Evolutionary conservation across 1,284 basidiomycete species (phyloP).

Genomic region (Acaromyces ingoldii): DNA sequence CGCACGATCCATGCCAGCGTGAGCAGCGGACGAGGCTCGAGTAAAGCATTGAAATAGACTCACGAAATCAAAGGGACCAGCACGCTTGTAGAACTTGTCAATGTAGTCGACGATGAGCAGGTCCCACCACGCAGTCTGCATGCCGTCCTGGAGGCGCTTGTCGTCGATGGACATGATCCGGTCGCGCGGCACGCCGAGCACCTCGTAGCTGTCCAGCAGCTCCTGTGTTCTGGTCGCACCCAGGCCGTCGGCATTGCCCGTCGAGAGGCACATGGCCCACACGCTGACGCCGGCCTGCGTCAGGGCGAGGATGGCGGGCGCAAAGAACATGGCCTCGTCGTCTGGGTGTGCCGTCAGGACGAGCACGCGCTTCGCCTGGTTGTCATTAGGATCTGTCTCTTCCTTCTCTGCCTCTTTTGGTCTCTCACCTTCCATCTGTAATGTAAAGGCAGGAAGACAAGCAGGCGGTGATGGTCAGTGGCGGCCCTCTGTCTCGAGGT

Average conservation of each 20-base stretch:
- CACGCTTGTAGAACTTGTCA: constrained; percentile 12
- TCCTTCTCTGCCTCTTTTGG: no score
- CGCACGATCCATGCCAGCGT: background rate
- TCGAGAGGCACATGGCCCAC: constrained; percentile 54
- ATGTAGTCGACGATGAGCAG: constrained; percentile 33
- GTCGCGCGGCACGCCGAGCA: constrained; percentile 63
- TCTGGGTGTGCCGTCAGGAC: constrained; percentile 82
- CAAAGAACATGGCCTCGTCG: constrained; percentile 89
- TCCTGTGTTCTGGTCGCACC: constrained; percentile 66
- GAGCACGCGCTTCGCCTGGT: constrained; percentile 50
- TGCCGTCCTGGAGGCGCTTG: constrained; percentile 71
- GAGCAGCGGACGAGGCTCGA: background rate
- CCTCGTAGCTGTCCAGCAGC: constrained; percentile 54
- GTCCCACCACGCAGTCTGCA: constrained; percentile 65
- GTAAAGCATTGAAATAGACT: background rate
- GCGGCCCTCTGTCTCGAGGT: no score
- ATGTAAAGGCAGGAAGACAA: no score
- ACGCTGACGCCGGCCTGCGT: constrained; percentile 53
- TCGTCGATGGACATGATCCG: constrained; percentile 66
- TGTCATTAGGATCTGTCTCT: no score
- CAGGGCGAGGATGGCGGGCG: constrained; percentile 65
- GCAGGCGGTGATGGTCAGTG: no score
- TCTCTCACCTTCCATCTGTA: no score
- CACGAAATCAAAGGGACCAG: background rate
- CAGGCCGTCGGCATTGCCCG: constrained; percentile 73